Percentiles rank a stretch among this genome's conserved stretches.
Conservation (phyloP, 1,284 basidiomycete species). For the Fomitiporia mediterranea region DNA sequence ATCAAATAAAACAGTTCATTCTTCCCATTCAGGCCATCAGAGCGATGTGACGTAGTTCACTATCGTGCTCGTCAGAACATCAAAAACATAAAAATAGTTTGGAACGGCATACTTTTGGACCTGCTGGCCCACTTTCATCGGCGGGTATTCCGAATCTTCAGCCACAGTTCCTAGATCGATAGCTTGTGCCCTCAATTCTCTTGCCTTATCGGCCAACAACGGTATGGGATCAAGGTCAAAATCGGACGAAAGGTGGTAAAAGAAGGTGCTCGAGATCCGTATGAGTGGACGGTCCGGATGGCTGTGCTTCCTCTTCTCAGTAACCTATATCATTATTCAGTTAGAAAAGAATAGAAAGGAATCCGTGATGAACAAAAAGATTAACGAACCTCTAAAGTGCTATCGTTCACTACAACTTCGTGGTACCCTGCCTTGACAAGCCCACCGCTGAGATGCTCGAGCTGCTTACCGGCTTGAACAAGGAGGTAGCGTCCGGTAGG, state of each 20-base stretch:
- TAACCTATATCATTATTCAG: conserved; percentile 59
- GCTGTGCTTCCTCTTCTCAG: conserved; percentile 53
- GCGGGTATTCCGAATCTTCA: conserved; percentile 51
- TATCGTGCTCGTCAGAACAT: conserved; percentile 30
- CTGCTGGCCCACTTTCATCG: conserved; percentile 83
- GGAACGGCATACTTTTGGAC: conserved; percentile 64
- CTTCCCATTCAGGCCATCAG: conserved; percentile 71
- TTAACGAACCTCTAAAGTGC: conserved; percentile 58
- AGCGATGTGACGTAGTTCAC: conserved; percentile 79
- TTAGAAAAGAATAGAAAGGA: background rate
- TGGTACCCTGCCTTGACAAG: conserved; percentile 90
- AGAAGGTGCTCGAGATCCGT: conserved; percentile 91
- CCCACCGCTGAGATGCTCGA: conserved; percentile 85
- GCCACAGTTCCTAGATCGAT: conserved; percentile 38
- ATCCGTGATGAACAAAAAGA: background rate
- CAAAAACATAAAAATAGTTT: background rate
- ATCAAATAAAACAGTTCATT: too few relatives aligned
- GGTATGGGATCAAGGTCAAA: conserved; percentile 66
- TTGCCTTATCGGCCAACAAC: conserved; percentile 44
- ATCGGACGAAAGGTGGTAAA: conserved; percentile 89
- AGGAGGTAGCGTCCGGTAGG: conserved; percentile 65
- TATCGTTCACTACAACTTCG: conserved; percentile 84
- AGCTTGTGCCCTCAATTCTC: conserved; percentile 35
- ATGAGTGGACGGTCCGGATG: conserved; percentile 77
- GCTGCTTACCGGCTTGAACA: conserved; percentile 88